Conservation (phyloP, 768 basidiomycete genomes). For the Mycena latifolia region DNA sequence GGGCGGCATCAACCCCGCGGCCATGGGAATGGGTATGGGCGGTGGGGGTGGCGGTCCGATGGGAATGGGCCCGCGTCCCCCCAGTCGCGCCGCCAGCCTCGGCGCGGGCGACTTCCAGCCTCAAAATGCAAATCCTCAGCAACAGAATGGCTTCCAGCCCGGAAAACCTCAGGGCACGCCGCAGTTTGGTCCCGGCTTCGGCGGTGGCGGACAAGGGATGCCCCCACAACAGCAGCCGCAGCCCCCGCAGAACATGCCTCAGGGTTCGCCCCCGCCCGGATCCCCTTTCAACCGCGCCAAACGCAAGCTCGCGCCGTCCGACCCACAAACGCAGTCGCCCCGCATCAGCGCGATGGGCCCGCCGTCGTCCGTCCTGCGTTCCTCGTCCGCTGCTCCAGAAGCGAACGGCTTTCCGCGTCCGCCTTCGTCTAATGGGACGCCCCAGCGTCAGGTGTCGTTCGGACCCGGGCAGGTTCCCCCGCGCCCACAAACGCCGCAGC, state of each 20-base stretch:
- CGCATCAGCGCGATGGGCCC: conserved; percentile 35
- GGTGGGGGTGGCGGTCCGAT: neutral
- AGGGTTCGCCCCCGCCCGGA: conserved; percentile 21
- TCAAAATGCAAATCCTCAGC: conserved; percentile 6
- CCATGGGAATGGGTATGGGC: conserved; percentile 7
- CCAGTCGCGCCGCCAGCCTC: conserved; percentile 28
- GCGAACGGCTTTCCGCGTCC: conserved; percentile 23
- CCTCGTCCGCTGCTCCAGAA: conserved; percentile 20
- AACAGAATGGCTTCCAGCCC: conserved; percentile 30
- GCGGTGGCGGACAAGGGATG: conserved; percentile 14
- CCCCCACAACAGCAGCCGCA: conserved; percentile 6
- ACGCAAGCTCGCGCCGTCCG: conserved; percentile 23
- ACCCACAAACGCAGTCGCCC: conserved; percentile 23
- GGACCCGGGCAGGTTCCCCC: conserved; percentile 16
- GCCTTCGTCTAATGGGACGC: conserved; percentile 19
- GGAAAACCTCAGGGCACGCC: conserved; percentile 18
- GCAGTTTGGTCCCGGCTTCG: conserved; percentile 28
- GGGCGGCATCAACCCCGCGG: neutral
- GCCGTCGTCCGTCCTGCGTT: conserved; percentile 28
- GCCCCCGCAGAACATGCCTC: conserved; percentile 14
- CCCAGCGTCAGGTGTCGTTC: conserved; percentile 20
- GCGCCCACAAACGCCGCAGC: conserved; percentile 24
- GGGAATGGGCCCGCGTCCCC: conserved; percentile 26
- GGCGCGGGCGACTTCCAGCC: conserved; percentile 20
- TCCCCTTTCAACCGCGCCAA: conserved; percentile 29